These are phyloP conservation scores for Phylloporus arenicola DNA, from an alignment of 768 basidiomycete species.

Conservation along the genomic window DNA sequence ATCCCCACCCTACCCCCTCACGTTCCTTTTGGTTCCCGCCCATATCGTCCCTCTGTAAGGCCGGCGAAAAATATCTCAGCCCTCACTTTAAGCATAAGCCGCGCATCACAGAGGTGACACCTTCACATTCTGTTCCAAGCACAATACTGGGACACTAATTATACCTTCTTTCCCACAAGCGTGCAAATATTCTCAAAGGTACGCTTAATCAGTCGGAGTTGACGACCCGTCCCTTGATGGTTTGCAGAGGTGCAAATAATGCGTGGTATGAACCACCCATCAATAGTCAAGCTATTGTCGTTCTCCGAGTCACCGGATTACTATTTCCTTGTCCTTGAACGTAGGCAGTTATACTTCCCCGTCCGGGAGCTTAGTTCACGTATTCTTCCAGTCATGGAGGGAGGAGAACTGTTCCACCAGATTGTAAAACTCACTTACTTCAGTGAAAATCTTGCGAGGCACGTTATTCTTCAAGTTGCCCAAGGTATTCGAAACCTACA, in stretches of 20 bases:
- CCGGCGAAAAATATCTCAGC: conserved; percentile 90
- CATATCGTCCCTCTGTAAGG: conserved; percentile 45
- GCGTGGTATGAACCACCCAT: conserved; percentile 89
- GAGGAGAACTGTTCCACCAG: conserved; percentile 97
- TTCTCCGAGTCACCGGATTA: conserved; percentile 92
- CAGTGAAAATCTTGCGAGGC: conserved; percentile 92
- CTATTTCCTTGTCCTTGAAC: conserved; percentile 91
- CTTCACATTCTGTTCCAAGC: conserved; percentile 16
- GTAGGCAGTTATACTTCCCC: conserved; percentile 40
- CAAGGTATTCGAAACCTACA: conserved; percentile 93
- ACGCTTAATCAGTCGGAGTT: not conserved
- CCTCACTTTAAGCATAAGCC: conserved; percentile 94
- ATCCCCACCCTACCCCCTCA: conserved; percentile 3
- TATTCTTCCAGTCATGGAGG: conserved; percentile 74
- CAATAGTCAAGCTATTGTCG: conserved; percentile 84
- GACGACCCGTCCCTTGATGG: conserved; percentile 1
- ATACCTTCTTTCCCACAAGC: conserved; percentile 43
- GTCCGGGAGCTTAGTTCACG: conserved; percentile 7
- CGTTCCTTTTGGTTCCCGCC: conserved; percentile 18
- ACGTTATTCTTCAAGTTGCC: conserved; percentile 95
- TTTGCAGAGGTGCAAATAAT: conserved; percentile 94
- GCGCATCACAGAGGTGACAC: conserved; percentile 91
- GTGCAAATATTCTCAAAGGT: conserved; percentile 97
- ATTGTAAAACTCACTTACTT: conserved; percentile 99
- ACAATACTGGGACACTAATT: conserved; percentile 14